These are phyloP conservation scores for Vitellaria paradoxa DNA, from an alignment of 179 eudicot genomes.

Conservation along the genomic window DNA sequence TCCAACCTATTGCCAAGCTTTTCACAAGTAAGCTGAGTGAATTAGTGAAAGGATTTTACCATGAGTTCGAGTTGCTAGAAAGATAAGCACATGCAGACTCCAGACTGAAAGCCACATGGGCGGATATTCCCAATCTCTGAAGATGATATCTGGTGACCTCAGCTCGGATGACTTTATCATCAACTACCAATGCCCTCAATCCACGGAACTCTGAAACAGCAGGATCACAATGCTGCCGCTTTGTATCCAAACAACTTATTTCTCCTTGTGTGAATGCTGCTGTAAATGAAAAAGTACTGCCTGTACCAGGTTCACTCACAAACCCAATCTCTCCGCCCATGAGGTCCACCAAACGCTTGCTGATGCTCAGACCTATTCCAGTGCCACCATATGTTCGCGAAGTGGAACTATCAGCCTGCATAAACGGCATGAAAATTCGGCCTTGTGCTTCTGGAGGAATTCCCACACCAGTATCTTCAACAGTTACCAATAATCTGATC, in stretches of 20 bases:
- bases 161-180: conserved; percentile 59
- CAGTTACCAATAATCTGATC: conserved; percentile 66
- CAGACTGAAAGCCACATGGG: conserved; percentile 41
- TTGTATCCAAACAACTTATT: conserved; percentile 30
- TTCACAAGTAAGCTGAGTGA: neutral
- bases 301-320: conserved; percentile 58
- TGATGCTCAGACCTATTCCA: conserved; percentile 94
- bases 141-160: conserved; percentile 89
- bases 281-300: conserved; percentile 89
- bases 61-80: conserved; percentile 33
- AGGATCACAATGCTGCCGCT: conserved; percentile 38
- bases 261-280: conserved; percentile 55
- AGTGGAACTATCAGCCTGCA: conserved; percentile 99
- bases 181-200: conserved; percentile 76
- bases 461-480: conserved; percentile 96
- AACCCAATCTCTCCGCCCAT: conserved; percentile 98
- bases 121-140: conserved; percentile 69
- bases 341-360: conserved; percentile 78
- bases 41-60: conserved; percentile 35
- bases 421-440: conserved; percentile 84
- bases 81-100: conserved; percentile 50
- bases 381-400: conserved; percentile 95
- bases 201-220: conserved; percentile 62
- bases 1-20: neutral
- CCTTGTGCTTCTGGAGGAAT: conserved; percentile 67